Base-by-base conservation (phyloP, 176 grass and related monocot species). In the Pontederia crassipes region DNA sequence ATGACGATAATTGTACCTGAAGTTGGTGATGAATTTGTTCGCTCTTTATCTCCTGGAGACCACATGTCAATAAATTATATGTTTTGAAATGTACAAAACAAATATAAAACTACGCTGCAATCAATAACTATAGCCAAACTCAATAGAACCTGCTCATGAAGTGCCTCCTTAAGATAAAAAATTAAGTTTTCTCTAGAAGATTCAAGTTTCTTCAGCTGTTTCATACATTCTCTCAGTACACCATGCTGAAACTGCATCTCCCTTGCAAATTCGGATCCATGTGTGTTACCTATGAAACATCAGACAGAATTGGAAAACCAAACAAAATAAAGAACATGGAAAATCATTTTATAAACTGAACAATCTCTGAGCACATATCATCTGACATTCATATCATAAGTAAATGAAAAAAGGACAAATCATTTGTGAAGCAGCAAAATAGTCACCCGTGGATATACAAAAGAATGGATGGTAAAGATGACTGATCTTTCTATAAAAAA, bases 1-100 rank as follows among this genome's bases (percentile, higher is more conserved):
- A 40, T 40, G 32, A 40, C 29, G 15, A 77, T 50, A 47, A 73
- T 68, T 65, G 45, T 77, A 97, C 92, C 92, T 78, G 73, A 76
- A 98, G 76, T 45, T 86, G 87, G 56, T 54, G 74, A 81, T 55
- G 59, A 17, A 80, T 18, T 56, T 70, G 74, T 92, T 80, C 79
- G 52, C 74, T 56, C 81, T 83, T 92, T 45, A 79, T 27, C 73
- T 88, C 84, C 93, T 98, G 68, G 78, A 86, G 73, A 68, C 26
- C 69, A 76, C 74, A n/a, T 45, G 51, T 55, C 12, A 28, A 70
- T 51, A 40, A 48, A 10, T 52, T 27, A 49, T 59, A 13, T 85
- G 48, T 32, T 74, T 49, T 13, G 4, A 54, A 79, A 66, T 28
- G 53, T 68, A 65, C 11, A 50, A 26, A 20, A 58, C 10, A 9